Conservation (phyloP, 768 basidiomycete genomes). For the Lactifluus pinguis region DNA sequence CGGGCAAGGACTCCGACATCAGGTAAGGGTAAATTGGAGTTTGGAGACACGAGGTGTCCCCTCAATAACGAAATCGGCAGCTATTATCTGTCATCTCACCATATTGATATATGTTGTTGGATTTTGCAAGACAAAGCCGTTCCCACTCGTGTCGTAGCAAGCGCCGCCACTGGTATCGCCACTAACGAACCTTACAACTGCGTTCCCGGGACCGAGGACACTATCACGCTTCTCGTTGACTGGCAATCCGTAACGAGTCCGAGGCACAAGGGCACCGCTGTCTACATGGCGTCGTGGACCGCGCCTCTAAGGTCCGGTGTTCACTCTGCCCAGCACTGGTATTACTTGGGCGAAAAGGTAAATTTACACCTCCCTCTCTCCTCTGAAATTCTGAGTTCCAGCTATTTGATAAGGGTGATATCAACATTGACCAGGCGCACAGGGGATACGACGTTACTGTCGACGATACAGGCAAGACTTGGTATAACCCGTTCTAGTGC, state of each 20-base stretch:
- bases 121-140: slow-evolving; percentile 67
- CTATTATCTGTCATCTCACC: slow-evolving; percentile 93
- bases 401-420: slow-evolving; percentile 59
- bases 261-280: slow-evolving; percentile 74
- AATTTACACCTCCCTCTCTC: not conserved
- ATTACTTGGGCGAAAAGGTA: slow-evolving; percentile 91
- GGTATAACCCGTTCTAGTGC: slow-evolving; percentile 89
- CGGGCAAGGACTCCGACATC: slow-evolving; percentile 90
- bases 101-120: slow-evolving; percentile 86
- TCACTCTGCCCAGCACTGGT: slow-evolving; percentile 87
- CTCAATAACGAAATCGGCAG: slow-evolving; percentile 28
- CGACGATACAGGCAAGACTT: slow-evolving; percentile 76
- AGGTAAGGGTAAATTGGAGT: slow-evolving; percentile 35
- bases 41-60: not conserved
- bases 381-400: not conserved
- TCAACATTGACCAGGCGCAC: slow-evolving; percentile 87
- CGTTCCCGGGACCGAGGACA: slow-evolving; percentile 82
- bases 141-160: slow-evolving; percentile 81
- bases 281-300: slow-evolving; percentile 94
- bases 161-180: slow-evolving; percentile 85
- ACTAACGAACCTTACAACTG: slow-evolving; percentile 85
- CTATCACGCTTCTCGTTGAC: slow-evolving; percentile 89
- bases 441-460: slow-evolving; percentile 86
- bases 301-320: slow-evolving; percentile 86
- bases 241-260: slow-evolving; percentile 77